Conservation (phyloP, 371 early-diverging fungal species). For the Thermomucor indicae-seudaticae region DNA sequence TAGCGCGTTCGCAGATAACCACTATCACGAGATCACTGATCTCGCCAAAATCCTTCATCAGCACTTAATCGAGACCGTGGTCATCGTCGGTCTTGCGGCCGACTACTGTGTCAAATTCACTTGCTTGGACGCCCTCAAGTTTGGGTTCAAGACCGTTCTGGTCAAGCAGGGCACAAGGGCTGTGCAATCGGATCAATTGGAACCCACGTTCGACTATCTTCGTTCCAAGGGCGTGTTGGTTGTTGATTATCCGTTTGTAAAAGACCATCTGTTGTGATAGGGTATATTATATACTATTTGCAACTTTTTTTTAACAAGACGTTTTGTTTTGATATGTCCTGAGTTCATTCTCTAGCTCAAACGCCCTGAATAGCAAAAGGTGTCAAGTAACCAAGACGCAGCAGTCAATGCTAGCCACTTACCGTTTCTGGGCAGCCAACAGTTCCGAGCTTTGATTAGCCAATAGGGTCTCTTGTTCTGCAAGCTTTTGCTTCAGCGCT, state of each 20-base stretch:
- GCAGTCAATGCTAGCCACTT: not conserved
- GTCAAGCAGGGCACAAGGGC: slow-evolving; percentile 29
- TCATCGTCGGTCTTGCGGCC: slow-evolving; percentile 33
- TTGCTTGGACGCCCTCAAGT: slow-evolving; percentile 37
- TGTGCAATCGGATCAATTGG: slow-evolving; percentile 16
- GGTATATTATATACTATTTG: no score
- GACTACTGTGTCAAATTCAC: slow-evolving; percentile 45
- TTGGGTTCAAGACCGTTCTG: slow-evolving; percentile 38
- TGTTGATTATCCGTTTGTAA: no score
- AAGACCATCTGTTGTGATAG: no score
- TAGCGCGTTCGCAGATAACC: slow-evolving; percentile 41
- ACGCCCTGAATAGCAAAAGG: slow-evolving; percentile 25
- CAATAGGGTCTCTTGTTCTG: slow-evolving; percentile 31
- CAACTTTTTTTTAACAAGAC: no score
- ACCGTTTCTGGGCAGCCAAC: slow-evolving; percentile 27
- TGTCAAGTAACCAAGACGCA: not conserved
- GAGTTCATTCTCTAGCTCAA: slow-evolving; percentile 50
- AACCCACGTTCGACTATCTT: slow-evolving; percentile 14
- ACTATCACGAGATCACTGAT: slow-evolving; percentile 29
- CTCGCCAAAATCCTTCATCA: slow-evolving; percentile 33
- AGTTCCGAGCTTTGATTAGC: slow-evolving; percentile 25
- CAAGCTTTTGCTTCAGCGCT: slow-evolving; percentile 37
- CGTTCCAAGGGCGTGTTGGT: slow-evolving; percentile 22
- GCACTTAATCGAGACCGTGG: slow-evolving; percentile 22
- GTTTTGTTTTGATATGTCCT: slow-evolving; percentile 39